These are phyloP conservation scores for Orbilia ellipsospora DNA, from an alignment of 2,329 filamentous ascomycete species.

Conservation along the genomic window DNA sequence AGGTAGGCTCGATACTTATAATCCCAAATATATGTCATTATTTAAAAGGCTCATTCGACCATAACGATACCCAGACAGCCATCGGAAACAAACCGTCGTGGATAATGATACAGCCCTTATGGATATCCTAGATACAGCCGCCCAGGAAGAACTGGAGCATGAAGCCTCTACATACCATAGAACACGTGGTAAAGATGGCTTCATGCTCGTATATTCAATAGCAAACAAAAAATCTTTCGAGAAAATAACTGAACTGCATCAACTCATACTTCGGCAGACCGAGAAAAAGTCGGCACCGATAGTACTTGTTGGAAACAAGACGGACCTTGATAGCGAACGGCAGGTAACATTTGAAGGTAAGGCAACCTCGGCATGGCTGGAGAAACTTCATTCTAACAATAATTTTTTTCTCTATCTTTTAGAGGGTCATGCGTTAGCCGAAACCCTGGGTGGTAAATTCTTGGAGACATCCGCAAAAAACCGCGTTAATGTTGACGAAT, in stretches of 20 bases:
- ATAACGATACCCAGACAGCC: constrained; percentile 76
- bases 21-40: neutral
- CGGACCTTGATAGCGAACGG: constrained; percentile 91
- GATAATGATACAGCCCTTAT: constrained; percentile 96
- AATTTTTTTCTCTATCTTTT: constrained; percentile 51
- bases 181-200: constrained; percentile 97
- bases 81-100: constrained; percentile 99
- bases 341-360: constrained; percentile 91
- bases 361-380: constrained; percentile 62
- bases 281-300: constrained; percentile 99
- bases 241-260: constrained; percentile 97
- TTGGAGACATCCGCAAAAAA: constrained; percentile 99
- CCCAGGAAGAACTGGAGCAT: constrained; percentile 88
- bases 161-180: constrained; percentile 65
- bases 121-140: constrained; percentile 97
- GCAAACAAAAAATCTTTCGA: constrained; percentile 96
- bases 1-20: constrained; percentile 69
- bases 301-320: constrained; percentile 99
- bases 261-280: constrained; percentile 97
- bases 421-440: constrained; percentile 91
- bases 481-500: constrained; percentile 96
- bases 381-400: neutral
- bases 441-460: constrained; percentile 93
- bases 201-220: constrained; percentile 97
- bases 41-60: neutral